These are phyloP conservation scores for Carex kokanica DNA, from an alignment of 176 grass and related monocot species.

Conservation along the genomic window DNA sequence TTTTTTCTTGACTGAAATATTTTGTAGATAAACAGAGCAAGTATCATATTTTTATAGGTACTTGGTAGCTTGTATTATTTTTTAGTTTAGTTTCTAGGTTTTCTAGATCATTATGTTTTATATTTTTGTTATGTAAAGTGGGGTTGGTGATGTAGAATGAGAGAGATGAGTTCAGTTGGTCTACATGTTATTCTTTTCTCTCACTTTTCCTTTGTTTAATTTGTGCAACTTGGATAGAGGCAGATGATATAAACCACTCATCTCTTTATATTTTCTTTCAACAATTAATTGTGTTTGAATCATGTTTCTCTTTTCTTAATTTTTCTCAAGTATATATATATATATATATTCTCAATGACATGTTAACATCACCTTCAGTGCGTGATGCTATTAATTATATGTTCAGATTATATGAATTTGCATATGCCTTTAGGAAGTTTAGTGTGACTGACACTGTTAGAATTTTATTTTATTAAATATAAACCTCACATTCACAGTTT, in stretches of 20 bases:
- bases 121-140: background rate
- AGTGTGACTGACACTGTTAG: background rate
- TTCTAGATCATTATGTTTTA: conserved; percentile 5
- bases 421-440: conserved; percentile 3
- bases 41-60: background rate
- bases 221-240: background rate
- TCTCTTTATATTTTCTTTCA: background rate
- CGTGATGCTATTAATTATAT: background rate
- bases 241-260: background rate
- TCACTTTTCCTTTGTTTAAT: conserved; percentile 14
- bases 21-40: conserved; percentile 4
- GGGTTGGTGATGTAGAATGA: conserved; percentile 2
- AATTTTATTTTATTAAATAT: background rate
- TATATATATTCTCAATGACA: background rate
- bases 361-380: background rate
- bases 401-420: background rate
- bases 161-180: background rate
- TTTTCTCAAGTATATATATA: background rate
- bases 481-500: background rate
- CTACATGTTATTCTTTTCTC: background rate
- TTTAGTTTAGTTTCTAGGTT: conserved; percentile 10
- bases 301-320: background rate
- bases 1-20: background rate
- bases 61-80: background rate
- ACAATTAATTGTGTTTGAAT: background rate